Percentiles rank a stretch among this genome's conserved stretches.
These are phyloP conservation scores for Linaria vulgaris DNA, from an alignment of 257 asterid species.

Conservation along the genomic window DNA sequence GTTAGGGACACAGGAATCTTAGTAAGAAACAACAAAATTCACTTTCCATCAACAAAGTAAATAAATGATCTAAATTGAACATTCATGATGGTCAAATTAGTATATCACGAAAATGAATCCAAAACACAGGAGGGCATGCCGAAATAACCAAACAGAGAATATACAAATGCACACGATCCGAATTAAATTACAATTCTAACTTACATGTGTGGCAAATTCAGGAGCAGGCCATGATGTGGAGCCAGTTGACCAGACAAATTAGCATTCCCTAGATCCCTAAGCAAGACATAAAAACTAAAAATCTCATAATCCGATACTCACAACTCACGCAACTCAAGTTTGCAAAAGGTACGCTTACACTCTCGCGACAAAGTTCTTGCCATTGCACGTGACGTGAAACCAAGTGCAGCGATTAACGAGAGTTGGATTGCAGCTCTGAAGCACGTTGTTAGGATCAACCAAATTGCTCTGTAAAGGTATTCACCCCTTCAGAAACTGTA, in stretches of 20 bases:
- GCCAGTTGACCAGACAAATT: slow-evolving; percentile 83
- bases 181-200: slow-evolving; percentile 41
- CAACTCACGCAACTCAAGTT: slow-evolving; percentile 7
- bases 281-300: slow-evolving; percentile 20
- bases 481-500: no score
- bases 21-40: background rate
- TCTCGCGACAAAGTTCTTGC: slow-evolving; percentile 76
- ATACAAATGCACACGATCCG: slow-evolving; percentile 9
- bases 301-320: slow-evolving; percentile 13
- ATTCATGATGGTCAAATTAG: no score
- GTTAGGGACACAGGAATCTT: slow-evolving; percentile 66
- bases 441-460: slow-evolving; percentile 86
- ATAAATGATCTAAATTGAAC: no score
- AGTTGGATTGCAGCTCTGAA: slow-evolving; percentile 96
- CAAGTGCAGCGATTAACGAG: slow-evolving; percentile 98
- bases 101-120: background rate
- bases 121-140: background rate
- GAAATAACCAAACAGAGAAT: background rate
- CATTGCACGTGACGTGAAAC: slow-evolving; percentile 93
- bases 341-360: slow-evolving; percentile 75
- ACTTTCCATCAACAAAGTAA: background rate
- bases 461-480: slow-evolving; percentile 66
- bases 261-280: slow-evolving; percentile 96
- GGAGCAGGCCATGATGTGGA: slow-evolving; percentile 95
- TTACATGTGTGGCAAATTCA: slow-evolving; percentile 81